Base-by-base conservation (phyloP, 192 early-diverging fungal species). In the Backusella parvicylindrica region DNA sequence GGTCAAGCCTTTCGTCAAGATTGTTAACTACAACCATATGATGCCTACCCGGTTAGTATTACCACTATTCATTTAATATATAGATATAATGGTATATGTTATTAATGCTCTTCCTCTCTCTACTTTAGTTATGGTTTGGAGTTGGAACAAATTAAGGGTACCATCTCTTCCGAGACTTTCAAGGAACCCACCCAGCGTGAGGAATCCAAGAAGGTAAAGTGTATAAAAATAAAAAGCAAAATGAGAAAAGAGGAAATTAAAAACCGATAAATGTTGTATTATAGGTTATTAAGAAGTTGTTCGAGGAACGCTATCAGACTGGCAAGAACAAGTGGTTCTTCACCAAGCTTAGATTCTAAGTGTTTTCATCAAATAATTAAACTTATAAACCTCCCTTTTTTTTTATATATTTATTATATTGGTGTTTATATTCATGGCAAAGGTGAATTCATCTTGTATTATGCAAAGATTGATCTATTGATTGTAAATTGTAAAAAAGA, bases 261-360 rank as follows among this genome's bases (percentile, higher is more conserved):
- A n/a, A n/a, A n/a, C n/a, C n/a, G n/a, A n/a, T n/a, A n/a, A n/a
- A n/a, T n/a, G n/a, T n/a, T n/a, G n/a, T 3, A 26, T 23, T 35
- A 28, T 35, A 81, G 80, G 91, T 91, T 83, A 88, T 99, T 86
- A 97, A 94, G 89, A 94, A 92, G 90, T 88, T 94, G 76, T 95
- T 99, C 81, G 90, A 99, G 90, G 95, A 98, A 89, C 92, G 96
- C 86, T 97, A 99, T 90, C 91, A 93, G 83, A 89, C 89, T 75
- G 98, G 98, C 86, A 99, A 99, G 94, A 99, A 98, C 93, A 96
- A 96, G 91, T 99, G 98, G 98, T 99, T 99, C 95, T 99, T 99
- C 91, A 93, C 94, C 88, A 99, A 99, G 92, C 95, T 99, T 79
- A 89, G 94, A 78, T 95, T 95, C 92, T 96, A 92, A 73, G 31